Evolutionary conservation across 2,329 filamentous ascomycete species (phyloP).

Genomic region (Rutstroemia sp.): DNA sequence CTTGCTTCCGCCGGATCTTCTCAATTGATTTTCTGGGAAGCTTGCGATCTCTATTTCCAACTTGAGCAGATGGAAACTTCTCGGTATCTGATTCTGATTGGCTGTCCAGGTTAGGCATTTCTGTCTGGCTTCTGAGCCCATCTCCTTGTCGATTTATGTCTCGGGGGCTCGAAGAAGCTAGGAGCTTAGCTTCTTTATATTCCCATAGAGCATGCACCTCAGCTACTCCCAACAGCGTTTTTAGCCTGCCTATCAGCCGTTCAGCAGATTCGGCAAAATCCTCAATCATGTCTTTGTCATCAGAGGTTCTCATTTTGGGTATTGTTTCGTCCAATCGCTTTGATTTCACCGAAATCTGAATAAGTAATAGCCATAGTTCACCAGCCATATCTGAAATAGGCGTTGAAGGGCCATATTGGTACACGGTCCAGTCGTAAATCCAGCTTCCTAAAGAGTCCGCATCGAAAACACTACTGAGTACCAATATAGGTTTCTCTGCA

Average conservation of each 20-base stretch:
- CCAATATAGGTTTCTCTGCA: constrained; percentile 82
- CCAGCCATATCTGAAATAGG: constrained; percentile 87
- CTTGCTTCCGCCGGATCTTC: no score
- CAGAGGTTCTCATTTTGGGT: constrained; percentile 60
- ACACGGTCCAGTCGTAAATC: constrained; percentile 99
- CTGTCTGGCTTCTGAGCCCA: no score
- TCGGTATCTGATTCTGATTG: no score
- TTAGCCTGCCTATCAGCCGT: constrained; percentile 76
- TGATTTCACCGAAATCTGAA: constrained; percentile 87
- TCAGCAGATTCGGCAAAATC: constrained; percentile 88
- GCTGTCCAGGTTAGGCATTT: no score
- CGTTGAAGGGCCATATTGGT: constrained; percentile 70
- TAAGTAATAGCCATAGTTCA: constrained; percentile 89
- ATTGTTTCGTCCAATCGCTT: constrained; percentile 80
- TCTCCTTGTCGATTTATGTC: no score
- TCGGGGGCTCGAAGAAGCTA: no score
- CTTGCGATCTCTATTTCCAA: constrained; percentile 55
- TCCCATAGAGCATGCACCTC: constrained; percentile 93
- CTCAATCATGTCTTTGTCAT: constrained; percentile 73
- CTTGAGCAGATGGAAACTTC: no score
- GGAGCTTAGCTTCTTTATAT: neutral
- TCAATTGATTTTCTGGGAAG: constrained; percentile 21
- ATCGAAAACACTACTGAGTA: constrained; percentile 92
- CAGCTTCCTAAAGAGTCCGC: constrained; percentile 96
- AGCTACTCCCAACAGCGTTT: constrained; percentile 79